A percentile compares a stretch with the other conserved stretches of the same genome.
Evolutionary conservation across 768 basidiomycete species (phyloP).

Genomic region (Phanerodontia chrysosporium): DNA sequence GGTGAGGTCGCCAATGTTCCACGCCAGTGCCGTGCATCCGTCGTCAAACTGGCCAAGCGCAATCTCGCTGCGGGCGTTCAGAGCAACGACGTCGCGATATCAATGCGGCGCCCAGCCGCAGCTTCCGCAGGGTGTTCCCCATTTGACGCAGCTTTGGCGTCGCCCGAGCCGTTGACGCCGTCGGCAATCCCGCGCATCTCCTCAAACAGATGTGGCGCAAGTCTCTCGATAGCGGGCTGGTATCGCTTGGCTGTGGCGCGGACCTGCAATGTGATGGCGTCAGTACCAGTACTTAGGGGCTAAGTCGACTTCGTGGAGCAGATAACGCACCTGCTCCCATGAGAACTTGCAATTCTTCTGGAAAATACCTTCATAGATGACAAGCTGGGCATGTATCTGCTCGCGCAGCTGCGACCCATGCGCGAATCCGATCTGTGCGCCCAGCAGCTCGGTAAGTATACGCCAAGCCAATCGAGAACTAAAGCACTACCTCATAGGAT

Average conservation of each 20-base stretch:
- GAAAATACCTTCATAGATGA: conserved; percentile 30
- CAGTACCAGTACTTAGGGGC: background rate
- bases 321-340: conserved; percentile 18
- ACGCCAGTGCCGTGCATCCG: conserved; percentile 31
- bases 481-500: conserved; percentile 14
- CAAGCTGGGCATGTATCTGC: conserved; percentile 28
- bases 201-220: conserved; percentile 26
- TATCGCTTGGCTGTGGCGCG: conserved; percentile 24
- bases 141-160: background rate
- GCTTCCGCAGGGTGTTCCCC: background rate
- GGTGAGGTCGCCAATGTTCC: conserved; percentile 18
- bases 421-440: conserved; percentile 26
- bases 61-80: conserved; percentile 35
- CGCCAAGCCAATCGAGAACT: background rate
- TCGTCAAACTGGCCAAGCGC: conserved; percentile 33
- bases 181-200: conserved; percentile 34
- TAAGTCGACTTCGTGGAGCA: no score
- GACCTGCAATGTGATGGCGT: conserved; percentile 11
- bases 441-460: background rate
- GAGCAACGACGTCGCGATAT: conserved; percentile 30
- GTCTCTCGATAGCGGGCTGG: conserved; percentile 18
- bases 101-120: conserved; percentile 8
- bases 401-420: conserved; percentile 27
- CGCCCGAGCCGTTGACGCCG: conserved; percentile 15
- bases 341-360: conserved; percentile 27